Percentiles rank a stretch among this genome's conserved stretches.
These are phyloP conservation scores for Solanum hybrid DNA, from an alignment of 305 asterid species.

Conservation along the genomic window DNA sequence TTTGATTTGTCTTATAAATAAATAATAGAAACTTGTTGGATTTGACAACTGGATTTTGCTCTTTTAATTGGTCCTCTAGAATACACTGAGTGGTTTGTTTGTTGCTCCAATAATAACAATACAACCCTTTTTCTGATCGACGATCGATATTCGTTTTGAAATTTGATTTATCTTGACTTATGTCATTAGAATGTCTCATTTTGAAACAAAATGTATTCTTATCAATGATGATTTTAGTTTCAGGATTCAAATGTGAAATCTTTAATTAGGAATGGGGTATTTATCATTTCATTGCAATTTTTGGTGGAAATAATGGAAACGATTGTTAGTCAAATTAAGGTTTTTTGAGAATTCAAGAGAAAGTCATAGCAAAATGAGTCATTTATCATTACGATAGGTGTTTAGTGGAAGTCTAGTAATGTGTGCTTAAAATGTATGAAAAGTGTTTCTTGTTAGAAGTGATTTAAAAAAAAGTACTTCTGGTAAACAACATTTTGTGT, in stretches of 20 bases:
- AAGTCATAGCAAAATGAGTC: neutral
- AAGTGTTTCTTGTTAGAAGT: neutral
- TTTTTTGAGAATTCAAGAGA: neutral
- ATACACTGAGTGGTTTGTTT: neutral
- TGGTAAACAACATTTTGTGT: neutral
- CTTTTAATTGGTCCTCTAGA: neutral
- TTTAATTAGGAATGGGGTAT: rapidly evolving
- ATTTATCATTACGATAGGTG: neutral
- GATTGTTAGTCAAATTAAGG: neutral
- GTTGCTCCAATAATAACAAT: neutral
- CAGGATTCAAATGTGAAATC: neutral
- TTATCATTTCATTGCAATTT: neutral
- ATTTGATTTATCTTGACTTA: neutral
- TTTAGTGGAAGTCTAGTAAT: neutral
- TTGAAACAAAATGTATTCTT: neutral
- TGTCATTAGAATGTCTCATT: neutral
- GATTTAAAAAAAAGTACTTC: neutral
- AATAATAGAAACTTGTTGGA: conserved; percentile 1
- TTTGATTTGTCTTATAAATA: conserved; percentile 7
- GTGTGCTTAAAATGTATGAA: neutral
- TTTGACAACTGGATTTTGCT: conserved; percentile 18
- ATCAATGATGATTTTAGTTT: neutral
- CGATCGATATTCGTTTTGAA: rapidly evolving
- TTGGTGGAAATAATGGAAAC: neutral
- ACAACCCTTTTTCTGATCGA: neutral